Conservation (phyloP, 768 basidiomycete species). For the Mycena rosella region DNA sequence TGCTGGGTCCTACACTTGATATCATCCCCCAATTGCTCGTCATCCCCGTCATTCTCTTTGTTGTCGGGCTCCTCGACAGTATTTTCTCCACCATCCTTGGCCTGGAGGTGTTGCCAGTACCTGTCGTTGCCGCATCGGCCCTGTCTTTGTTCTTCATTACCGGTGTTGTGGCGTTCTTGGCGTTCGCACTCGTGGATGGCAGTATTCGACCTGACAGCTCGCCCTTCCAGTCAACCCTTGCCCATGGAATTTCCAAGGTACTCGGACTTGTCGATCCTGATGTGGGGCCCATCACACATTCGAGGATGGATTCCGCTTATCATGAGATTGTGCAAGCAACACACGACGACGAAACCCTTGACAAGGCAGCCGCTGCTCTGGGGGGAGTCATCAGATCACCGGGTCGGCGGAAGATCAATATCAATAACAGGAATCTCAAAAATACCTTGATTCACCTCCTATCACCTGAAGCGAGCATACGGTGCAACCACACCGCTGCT, state of each 20-base stretch:
- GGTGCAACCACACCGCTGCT: background rate
- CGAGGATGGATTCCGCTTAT: background rate
- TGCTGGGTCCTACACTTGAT: background rate
- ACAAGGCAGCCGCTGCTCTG: conserved; percentile 30
- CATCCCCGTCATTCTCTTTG: conserved; percentile 20
- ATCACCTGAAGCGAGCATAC: background rate
- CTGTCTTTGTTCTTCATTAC: background rate
- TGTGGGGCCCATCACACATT: no score
- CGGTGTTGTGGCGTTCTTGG: background rate
- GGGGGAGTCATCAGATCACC: background rate
- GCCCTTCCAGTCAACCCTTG: background rate
- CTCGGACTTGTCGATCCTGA: no score
- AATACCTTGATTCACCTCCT: background rate
- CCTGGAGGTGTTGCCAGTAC: background rate
- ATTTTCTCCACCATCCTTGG: conserved; percentile 18
- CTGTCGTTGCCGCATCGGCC: background rate
- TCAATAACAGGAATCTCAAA: no score
- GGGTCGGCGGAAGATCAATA: no score
- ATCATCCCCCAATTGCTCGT: conserved; percentile 15
- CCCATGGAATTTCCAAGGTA: background rate
- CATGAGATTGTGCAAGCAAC: background rate
- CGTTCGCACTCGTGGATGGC: background rate
- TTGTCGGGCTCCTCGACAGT: conserved; percentile 25
- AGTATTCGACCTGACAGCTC: background rate
- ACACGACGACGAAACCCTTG: conserved; percentile 21